Evolutionary conservation across 352 stramenopile genomes (phyloP), one percentile per base, ranked within the genome.

Genomic region (Globisporangium sylvaticum): DNA sequence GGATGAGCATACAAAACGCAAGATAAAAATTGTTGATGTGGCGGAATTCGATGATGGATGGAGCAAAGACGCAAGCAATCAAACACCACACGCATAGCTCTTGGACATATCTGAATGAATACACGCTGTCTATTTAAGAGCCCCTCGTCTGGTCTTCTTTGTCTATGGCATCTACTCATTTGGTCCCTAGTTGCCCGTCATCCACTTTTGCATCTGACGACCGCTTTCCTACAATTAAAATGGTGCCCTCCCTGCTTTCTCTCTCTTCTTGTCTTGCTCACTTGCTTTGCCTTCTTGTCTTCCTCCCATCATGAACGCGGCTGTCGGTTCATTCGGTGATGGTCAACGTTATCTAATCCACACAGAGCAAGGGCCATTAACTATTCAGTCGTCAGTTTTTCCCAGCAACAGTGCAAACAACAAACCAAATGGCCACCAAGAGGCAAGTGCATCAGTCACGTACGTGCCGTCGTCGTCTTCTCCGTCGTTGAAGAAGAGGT

Each of bases 401-500:
- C 64, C 44, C 64, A 69, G 48, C 34, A 52, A 53, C 29, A 22
- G 48, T 57, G 58, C 32, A 64, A 9, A 66, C 22, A 31, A n/a
- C n/a, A n/a, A n/a, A n/a, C n/a, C n/a, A n/a, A n/a, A 63, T 58
- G 27, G 44, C 25, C 8, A 37, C 12, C 18, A 58, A 54, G 9
- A 2, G 27, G 5, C 34, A 12, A 59, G 4, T 27, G 54, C 27
- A 42, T 31, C 15, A 29, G 12, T 58, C 54, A 76, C 84, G 68
- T 90, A 92, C 84, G 84, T 92, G 66, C 84, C 84, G 73, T 92
- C 84, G 71, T 92, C 84, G 69, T 92, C 84, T 71, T 92, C 81
- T 39, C 77, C 80, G 71, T 92, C 82, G 66, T 77, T 67, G 68
- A 92, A 92, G 77, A 82, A 92, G 66, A 92, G 73, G 63, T 83